Evolutionary conservation across 176 grass and related monocot species (phyloP), one percentile per base, ranked within the genome.

Genomic region (Eragrostis curvula): DNA sequence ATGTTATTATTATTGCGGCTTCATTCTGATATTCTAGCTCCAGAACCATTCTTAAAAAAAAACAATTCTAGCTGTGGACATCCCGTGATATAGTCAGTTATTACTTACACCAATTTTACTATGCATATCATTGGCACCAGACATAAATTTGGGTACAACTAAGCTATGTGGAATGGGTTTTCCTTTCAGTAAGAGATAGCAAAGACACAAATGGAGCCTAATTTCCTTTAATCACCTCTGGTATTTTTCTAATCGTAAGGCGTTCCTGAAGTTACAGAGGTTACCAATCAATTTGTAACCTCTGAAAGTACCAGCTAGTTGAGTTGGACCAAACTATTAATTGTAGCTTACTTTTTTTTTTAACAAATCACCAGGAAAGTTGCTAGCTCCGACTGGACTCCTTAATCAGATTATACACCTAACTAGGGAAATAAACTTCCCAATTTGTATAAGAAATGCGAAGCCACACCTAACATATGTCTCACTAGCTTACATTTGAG

Each of bases 401-500:
- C n/a, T 25, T 43, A 24, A 49, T 76, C 57, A 81, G 63, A 60
- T 75, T 42, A 23, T 51, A 29, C 21, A 20, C 30, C 49, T 6
- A 77, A 53, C 53, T 70, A 75, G 42, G 10, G 68, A 74, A 81
- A 21, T 14, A 21, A 67, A 25, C 13, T 25, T 68, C 42, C 2
- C 50, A 70, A 27, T 18, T 47, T 72, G 13, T 23, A 24, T 36
- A 17, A 12, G 13, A 21, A 71, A 40, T 51, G 41, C 14, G 32
- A 76, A 66, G 59, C 25, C 71, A 61, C 56, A 70, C 71, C 29
- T 70, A 82, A 70, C 64, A 70, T 82, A 30, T 47, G 17, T 53
- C 45, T 46, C 14, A 61, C 21, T 43, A 71, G 10, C 16, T 41
- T 46, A 71, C 36, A 80, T 65, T 80, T 20, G 8, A 83, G 45